These are phyloP conservation scores for Closterium sp. DNA, from an alignment of 139 green algal genomes.

Conservation along the genomic window DNA sequence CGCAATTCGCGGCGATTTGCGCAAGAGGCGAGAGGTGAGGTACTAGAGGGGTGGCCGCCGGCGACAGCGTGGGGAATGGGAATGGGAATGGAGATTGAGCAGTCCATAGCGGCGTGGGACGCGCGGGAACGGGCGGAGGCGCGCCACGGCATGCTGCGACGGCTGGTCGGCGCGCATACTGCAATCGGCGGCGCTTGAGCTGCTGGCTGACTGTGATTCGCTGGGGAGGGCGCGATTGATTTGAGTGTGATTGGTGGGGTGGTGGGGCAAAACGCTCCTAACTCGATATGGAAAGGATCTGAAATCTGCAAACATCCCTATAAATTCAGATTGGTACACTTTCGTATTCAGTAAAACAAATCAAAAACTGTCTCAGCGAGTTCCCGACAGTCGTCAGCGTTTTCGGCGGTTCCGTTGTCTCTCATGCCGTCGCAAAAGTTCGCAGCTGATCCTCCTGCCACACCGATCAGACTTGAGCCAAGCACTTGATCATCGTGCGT, in stretches of 20 bases:
- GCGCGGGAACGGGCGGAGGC: not conserved
- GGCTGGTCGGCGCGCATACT: not conserved
- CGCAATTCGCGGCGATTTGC: not conserved
- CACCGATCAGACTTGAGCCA: too few relatives aligned
- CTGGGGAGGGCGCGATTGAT: not conserved
- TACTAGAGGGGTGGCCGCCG: not conserved
- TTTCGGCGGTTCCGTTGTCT: too few relatives aligned
- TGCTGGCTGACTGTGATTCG: not conserved
- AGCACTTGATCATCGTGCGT: too few relatives aligned
- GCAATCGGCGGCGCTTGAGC: not conserved
- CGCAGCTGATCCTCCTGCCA: too few relatives aligned
- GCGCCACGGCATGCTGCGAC: not conserved
- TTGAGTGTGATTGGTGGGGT: not conserved
- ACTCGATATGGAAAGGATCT: too few relatives aligned
- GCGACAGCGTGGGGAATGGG: not conserved
- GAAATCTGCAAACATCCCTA: too few relatives aligned
- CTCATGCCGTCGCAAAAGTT: too few relatives aligned
- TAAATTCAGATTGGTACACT: too few relatives aligned
- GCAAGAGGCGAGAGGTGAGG: not conserved
- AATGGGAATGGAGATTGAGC: not conserved
- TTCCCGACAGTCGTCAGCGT: too few relatives aligned
- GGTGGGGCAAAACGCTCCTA: too few relatives aligned
- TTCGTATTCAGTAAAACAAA: too few relatives aligned
- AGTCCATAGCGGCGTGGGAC: not conserved
- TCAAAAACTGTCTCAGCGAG: too few relatives aligned